These are phyloP conservation scores for Pyrus pyrifolia DNA, from an alignment of 306 rosid species.

Conservation along the genomic window DNA sequence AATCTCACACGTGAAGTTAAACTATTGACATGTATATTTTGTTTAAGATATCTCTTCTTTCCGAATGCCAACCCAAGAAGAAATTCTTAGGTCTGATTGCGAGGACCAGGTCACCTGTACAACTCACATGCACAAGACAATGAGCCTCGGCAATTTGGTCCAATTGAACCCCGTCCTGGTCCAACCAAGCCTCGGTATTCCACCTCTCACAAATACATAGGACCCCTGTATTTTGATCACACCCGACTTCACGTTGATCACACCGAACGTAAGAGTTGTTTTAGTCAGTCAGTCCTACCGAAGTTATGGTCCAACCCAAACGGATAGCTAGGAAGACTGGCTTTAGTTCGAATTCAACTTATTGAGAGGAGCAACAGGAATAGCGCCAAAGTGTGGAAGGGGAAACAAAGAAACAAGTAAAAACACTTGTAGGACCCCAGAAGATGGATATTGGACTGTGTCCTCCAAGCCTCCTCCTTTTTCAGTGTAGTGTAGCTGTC, in stretches of 20 bases:
- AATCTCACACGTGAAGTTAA: neutral
- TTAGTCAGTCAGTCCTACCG: too few relatives aligned
- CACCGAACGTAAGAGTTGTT: too few relatives aligned
- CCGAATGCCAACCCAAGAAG: neutral
- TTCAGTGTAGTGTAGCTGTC: conserved; percentile 9
- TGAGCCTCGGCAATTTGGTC: too few relatives aligned
- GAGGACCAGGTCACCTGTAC: neutral
- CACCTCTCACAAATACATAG: neutral
- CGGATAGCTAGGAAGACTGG: neutral
- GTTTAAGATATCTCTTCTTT: neutral
- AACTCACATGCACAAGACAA: too few relatives aligned
- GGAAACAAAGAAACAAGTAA: neutral
- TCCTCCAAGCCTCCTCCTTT: neutral
- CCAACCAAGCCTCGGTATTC: neutral
- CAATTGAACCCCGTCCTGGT: neutral
- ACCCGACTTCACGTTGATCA: neutral
- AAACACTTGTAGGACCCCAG: conserved; percentile 11
- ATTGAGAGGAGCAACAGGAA: neutral
- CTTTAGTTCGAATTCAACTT: neutral
- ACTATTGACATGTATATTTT: neutral
- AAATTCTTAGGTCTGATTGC: neutral
- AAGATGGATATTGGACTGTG: neutral
- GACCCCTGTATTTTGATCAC: neutral
- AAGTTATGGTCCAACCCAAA: neutral
- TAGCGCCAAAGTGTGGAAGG: neutral